phyloP scores from a whole-genome alignment of 2,329 filamentous ascomycete species.

The Cladophialophora exuberans region DNA sequence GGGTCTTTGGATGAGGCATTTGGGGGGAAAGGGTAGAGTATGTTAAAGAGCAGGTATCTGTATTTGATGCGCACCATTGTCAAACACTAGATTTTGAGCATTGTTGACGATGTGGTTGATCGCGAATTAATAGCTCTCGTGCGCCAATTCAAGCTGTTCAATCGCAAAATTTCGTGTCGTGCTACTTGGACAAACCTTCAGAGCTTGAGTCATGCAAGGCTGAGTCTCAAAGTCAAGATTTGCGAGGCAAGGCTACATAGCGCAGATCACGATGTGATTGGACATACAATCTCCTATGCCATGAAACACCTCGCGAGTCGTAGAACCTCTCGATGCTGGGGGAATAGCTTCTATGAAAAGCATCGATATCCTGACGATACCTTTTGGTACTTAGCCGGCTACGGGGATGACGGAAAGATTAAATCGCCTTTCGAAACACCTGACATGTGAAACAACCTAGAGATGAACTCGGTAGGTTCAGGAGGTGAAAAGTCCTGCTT shows the following conservation, averaged over 20 bases:
- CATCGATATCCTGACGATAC: background rate
- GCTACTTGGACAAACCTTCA: no score
- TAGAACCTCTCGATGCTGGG: no score
- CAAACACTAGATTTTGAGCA: background rate
- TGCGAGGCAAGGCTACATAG: no score
- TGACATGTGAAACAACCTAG: conserved; percentile 2
- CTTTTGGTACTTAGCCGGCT: background rate
- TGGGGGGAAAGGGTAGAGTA: conserved; percentile 72
- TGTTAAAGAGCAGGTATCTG: conserved; percentile 91
- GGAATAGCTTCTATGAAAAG: background rate
- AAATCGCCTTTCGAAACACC: conserved; percentile 5
- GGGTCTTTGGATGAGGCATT: conserved; percentile 16
- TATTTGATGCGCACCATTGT: conserved; percentile 95
- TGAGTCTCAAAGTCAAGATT: no score
- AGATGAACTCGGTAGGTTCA: background rate
- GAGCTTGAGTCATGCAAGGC: no score
- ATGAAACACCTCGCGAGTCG: no score
- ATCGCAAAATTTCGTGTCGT: no score
- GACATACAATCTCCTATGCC: no score
- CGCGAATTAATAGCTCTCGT: background rate
- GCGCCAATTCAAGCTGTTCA: no score
- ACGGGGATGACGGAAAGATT: background rate
- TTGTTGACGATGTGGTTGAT: background rate
- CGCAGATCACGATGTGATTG: no score
- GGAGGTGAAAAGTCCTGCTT: background rate